Evolutionary conservation across 2,329 filamentous ascomycete genomes (phyloP).

Genomic region (Uncinocarpus reesii): DNA sequence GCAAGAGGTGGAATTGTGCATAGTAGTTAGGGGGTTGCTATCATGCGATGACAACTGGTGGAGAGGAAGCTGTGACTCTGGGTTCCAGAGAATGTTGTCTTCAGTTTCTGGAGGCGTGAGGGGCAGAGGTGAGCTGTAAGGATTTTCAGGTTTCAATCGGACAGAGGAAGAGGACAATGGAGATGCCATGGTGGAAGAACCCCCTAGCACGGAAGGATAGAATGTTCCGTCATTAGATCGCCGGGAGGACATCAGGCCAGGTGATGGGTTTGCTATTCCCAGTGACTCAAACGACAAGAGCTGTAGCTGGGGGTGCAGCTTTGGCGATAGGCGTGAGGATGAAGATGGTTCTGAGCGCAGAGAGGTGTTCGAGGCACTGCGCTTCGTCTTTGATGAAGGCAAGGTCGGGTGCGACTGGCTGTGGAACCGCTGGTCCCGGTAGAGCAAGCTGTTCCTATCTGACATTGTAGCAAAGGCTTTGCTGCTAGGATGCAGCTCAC

Average conservation of each 20-base stretch:
- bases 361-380: conserved; percentile 13
- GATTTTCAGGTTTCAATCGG: conserved; percentile 13
- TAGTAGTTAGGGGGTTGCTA: conserved; percentile 25
- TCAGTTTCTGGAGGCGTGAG: conserved; percentile 37
- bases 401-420: conserved; percentile 1
- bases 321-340: conserved; percentile 30
- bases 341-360: conserved; percentile 25
- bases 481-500: conserved; percentile 6
- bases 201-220: background rate
- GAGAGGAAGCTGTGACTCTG: conserved; percentile 11
- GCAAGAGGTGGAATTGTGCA: conserved; percentile 23
- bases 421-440: conserved; percentile 8
- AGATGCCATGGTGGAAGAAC: conserved; percentile 10
- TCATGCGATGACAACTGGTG: conserved; percentile 22
- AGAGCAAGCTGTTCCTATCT: conserved; percentile 9
- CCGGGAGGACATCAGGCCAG: background rate
- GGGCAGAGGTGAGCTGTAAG: conserved; percentile 30
- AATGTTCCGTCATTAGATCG: background rate
- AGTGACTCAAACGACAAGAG: conserved; percentile 46
- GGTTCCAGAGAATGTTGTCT: conserved; percentile 31
- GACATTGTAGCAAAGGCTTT: background rate
- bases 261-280: conserved; percentile 39
- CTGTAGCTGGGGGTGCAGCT: conserved; percentile 34
- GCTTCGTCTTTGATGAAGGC: conserved; percentile 10
- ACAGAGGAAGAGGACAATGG: conserved; percentile 25